phyloP scores from a whole-genome alignment of 768 basidiomycete species.

The Suillus cothurnatus region DNA sequence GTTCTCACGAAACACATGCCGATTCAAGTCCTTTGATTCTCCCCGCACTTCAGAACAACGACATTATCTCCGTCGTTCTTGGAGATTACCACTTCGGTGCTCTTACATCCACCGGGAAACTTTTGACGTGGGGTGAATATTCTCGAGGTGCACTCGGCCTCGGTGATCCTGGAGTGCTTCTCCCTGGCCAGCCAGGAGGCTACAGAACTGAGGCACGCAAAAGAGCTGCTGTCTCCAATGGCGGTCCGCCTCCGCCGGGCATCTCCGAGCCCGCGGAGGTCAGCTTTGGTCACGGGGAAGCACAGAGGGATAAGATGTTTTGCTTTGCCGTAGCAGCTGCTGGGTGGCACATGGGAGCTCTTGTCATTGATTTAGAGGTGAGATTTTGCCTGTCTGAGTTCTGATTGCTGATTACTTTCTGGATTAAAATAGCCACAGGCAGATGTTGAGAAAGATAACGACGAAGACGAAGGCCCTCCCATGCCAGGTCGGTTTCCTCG shows the following conservation, averaged over 20 bases:
- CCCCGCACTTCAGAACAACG: slow-evolving; percentile 71
- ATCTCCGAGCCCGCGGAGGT: slow-evolving; percentile 70
- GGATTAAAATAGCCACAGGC: slow-evolving; percentile 25
- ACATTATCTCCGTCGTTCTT: slow-evolving; percentile 83
- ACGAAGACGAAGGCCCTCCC: slow-evolving; percentile 27
- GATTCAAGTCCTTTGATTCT: slow-evolving; percentile 59
- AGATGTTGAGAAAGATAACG: slow-evolving; percentile 40
- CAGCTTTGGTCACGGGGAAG: slow-evolving; percentile 63
- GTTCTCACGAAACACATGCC: slow-evolving; percentile 48
- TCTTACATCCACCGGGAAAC: slow-evolving; percentile 72
- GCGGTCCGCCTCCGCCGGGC: slow-evolving; percentile 34
- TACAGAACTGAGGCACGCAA: slow-evolving; percentile 44
- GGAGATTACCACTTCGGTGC: slow-evolving; percentile 95
- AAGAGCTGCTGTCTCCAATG: slow-evolving; percentile 28
- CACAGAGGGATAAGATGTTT: slow-evolving; percentile 57
- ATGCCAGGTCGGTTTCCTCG: slow-evolving; percentile 40
- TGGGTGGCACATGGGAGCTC: slow-evolving; percentile 92
- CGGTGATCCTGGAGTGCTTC: slow-evolving; percentile 65
- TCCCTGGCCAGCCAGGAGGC: slow-evolving; percentile 60
- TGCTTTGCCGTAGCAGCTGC: slow-evolving; percentile 81
- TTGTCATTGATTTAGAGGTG: slow-evolving; percentile 85
- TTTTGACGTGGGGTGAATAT: slow-evolving; percentile 81
- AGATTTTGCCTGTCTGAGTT: slow-evolving; percentile 4
- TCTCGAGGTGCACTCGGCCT: slow-evolving; percentile 84
- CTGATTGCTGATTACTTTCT: slow-evolving; percentile 6